These are phyloP conservation scores for Gossypium aridum DNA, from an alignment of 441 rosid species.

Conservation along the genomic window DNA sequence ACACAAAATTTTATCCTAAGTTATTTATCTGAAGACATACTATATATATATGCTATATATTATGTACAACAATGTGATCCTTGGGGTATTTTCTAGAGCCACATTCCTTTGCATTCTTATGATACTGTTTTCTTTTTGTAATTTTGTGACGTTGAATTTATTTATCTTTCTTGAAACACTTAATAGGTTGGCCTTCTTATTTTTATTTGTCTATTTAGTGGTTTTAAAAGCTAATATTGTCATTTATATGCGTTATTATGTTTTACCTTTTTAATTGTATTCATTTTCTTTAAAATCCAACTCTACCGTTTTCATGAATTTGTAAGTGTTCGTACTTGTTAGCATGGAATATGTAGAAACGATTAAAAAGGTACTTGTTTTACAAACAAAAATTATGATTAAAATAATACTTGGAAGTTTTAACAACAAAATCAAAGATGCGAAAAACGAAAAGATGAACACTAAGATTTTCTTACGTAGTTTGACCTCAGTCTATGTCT, in stretches of 20 bases:
- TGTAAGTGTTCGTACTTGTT: background rate
- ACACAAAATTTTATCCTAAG: no score
- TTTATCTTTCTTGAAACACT: background rate
- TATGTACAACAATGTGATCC: background rate
- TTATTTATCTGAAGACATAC: background rate
- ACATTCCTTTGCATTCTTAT: no score
- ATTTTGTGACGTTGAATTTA: no score
- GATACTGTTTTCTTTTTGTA: no score
- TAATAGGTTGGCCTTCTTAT: background rate
- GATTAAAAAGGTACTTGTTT: background rate
- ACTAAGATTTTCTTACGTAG: background rate
- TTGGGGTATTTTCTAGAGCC: no score
- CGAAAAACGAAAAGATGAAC: background rate
- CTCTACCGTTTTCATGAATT: background rate
- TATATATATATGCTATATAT: no score
- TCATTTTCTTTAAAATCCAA: background rate
- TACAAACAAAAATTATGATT: background rate
- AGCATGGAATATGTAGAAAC: background rate
- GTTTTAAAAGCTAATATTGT: background rate
- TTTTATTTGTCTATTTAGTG: background rate
- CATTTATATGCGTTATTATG: constrained; percentile 7
- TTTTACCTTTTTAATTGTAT: background rate
- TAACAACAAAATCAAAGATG: background rate
- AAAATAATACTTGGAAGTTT: background rate
- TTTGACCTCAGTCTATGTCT: background rate